Evolutionary conservation across 768 basidiomycete genomes (phyloP), one percentile per base, ranked within the genome.

Genomic region (Fistulinella prunicolor): DNA sequence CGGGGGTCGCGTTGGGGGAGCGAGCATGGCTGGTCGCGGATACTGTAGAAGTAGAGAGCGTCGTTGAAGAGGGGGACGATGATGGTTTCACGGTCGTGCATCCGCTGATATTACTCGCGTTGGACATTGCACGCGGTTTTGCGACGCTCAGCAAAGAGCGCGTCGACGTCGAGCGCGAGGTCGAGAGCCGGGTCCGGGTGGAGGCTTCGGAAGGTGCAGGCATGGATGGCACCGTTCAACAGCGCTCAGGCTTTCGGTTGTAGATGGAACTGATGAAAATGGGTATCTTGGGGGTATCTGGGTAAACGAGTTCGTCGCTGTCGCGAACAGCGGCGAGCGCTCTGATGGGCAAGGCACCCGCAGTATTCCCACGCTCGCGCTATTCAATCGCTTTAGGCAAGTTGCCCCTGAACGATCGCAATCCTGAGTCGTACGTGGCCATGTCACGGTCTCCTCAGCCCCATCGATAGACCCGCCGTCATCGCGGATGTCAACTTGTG

Each of bases 81-180:
- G 54, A 61, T 4, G 70, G 65, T 26, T 71, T 75, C 43, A 81
- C 68, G 9, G 80, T 82, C 5, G 76, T 77, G 58, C 70, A 73
- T 6, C 74, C 77, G 53, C 79, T 81, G 44, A 65, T 54, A 44
- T 68, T 62, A 47, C 75, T 77, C 36, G 76, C 77, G 54, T 70
- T 78, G 16, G 81, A 83, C 50, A 73, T 68, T 13, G 78, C 70
- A 19, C 81, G 73, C 20, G 81, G 75, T 65, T 83, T 83, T 9
- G 71, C 67, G 44, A 69, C 57, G 44, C 69, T 70, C 48, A 71
- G 56, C 29, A 76, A 76, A 42, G 77, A 76, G 46, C 74, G 69
- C 32, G 71, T 63, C 3, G 64, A 65, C 30, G 67, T 68, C 14
- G 74, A 70, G 10, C 77, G 70, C 38, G 80, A 69, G 19, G 81